Base-by-base conservation (phyloP, 2,329 filamentous ascomycete species). In the Blastomyces parvus region DNA sequence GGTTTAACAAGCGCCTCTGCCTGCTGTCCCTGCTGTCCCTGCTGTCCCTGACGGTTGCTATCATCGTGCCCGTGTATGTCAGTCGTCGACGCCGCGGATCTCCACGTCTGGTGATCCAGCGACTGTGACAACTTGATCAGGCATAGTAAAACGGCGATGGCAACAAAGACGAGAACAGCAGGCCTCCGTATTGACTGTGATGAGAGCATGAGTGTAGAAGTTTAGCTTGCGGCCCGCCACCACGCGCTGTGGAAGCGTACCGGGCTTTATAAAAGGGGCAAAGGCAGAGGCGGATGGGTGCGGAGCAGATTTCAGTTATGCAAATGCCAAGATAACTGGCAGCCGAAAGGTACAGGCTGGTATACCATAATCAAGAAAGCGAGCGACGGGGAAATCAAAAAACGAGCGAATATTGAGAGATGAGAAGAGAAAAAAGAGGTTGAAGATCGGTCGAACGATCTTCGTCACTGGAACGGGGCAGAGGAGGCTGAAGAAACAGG, bases 1-100 rank as follows among this genome's bases (percentile, higher is more conserved):
- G 63, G 63, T 44, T 64, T 64, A 33, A 60, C 60, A 36, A 64
- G 27, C 6, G 6, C 36, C 13, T 57, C 55, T 22, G 6, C 36
- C 7, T 57, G 19, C 3, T 40, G 11, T 22, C 22, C n/a, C 4
- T 36, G 19, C n/a, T 25, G 9, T 17, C 2, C 2, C 19, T 25
- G 55, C 30, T 38, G 55, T n/a, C 33, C 19, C 19, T 40, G n/a
- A 40, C 19, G 8, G n/a, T 57, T 57, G 33, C 8, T 22, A 14
- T 27, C 36, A 40, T 50, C 13, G 48, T 50, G 9, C 48, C 27
- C 22, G 3, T 27, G 46, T 4, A 50, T 7, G 33, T 13, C 33
- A 4, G 11, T 25, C 33, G 53, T 38, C 3, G 53, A 11, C 9
- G 53, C 3, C 6, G 30, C 36, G 8, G n/a, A 38, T 40, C n/a